Base-by-base conservation (phyloP, 75 land plant genomes). In the Selaginella moellendorffii region DNA sequence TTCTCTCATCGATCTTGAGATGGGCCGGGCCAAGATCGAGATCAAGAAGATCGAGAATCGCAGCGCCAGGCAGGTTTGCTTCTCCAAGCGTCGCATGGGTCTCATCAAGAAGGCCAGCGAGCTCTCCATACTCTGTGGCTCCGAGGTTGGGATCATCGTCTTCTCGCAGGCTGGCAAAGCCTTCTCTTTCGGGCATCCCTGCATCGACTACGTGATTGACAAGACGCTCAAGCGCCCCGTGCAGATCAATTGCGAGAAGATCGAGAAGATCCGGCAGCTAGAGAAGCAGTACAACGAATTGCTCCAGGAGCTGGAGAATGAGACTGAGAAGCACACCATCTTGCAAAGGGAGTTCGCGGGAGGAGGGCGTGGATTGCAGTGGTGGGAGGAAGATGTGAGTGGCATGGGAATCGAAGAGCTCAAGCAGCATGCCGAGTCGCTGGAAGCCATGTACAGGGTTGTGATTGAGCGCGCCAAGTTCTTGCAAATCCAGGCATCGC, bases 101-200 rank as follows among this genome's bases (percentile, higher is more conserved):
- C 46, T 77, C 30, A 73, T 77, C 63, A 77, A 77, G 68, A 77
- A 77, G 23, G 79, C 79, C 18, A 73, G 79, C 27, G 79, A 77
- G 71, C 79, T 77, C 10, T 64, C 76, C 14, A 63, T n/a, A n/a
- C n/a, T n/a, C n/a, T n/a, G n/a, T n/a, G n/a, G n/a, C n/a, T n/a
- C n/a, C n/a, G n/a, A n/a, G n/a, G n/a, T n/a, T n/a, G n/a, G n/a
- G n/a, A n/a, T n/a, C n/a, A n/a, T n/a, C n/a, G n/a, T n/a, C n/a
- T n/a, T n/a, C n/a, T n/a, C n/a, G n/a, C n/a, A n/a, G n/a, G n/a
- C n/a, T n/a, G n/a, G n/a, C n/a, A n/a, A n/a, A n/a, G n/a, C n/a
- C n/a, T n/a, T n/a, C n/a, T n/a, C n/a, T n/a, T n/a, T n/a, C n/a
- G n/a, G n/a, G n/a, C n/a, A n/a, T n/a, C n/a, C n/a, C n/a, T n/a